phyloP scores from a whole-genome alignment of 345 rosid genomes.

The Brassica incana region DNA sequence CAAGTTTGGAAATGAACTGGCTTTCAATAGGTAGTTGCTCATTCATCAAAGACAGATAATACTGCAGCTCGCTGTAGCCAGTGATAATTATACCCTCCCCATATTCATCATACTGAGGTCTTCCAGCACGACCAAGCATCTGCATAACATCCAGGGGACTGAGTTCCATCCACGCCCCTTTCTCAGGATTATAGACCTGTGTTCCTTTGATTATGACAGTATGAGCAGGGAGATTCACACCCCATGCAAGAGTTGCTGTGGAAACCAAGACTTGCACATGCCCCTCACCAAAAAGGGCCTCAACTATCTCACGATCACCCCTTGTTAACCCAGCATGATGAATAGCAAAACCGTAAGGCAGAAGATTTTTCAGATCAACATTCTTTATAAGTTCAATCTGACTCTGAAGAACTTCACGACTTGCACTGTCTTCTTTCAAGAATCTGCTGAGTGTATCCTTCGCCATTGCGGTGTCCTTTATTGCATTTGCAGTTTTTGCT shows the following conservation, averaged over 20 bases:
- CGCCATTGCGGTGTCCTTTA: constrained; percentile 83
- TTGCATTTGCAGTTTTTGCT: constrained; percentile 82
- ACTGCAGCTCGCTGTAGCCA: constrained; percentile 74
- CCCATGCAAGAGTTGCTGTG: constrained; percentile 98
- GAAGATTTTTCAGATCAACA: constrained; percentile 34
- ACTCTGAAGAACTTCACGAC: not conserved
- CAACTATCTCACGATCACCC: constrained; percentile 79
- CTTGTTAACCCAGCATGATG: constrained; percentile 93
- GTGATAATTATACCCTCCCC: constrained; percentile 98
- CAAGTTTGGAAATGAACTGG: constrained; percentile 87
- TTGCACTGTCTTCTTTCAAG: constrained; percentile 76
- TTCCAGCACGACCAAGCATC: constrained; percentile 97
- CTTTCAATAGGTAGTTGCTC: constrained; percentile 97
- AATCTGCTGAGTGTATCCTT: constrained; percentile 81
- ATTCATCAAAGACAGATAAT: constrained; percentile 86
- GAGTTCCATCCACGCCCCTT: constrained; percentile 87
- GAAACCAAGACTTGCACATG: constrained; percentile 82
- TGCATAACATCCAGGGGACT: constrained; percentile 94
- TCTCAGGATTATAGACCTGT: constrained; percentile 87
- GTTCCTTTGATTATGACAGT: constrained; percentile 92
- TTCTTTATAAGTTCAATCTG: not conserved
- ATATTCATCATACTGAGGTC: constrained; percentile 82
- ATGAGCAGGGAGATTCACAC: constrained; percentile 88
- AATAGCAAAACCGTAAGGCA: constrained; percentile 89
- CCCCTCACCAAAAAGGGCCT: constrained; percentile 66